Base-by-base conservation (phyloP, 768 basidiomycete species). In the Calvatia gigantea region DNA sequence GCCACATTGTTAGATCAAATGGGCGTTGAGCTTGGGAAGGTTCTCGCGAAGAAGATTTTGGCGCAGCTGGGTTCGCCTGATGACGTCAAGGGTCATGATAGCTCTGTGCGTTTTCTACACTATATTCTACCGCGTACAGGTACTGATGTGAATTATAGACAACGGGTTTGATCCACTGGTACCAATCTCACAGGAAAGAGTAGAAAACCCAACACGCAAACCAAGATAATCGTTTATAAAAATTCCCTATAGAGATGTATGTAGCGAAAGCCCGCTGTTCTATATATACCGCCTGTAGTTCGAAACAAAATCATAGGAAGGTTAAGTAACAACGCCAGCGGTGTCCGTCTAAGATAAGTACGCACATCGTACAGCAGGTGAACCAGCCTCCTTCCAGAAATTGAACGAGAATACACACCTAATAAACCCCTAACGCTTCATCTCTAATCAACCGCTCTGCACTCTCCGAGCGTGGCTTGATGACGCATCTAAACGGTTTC, bases 11-110 rank as follows among this genome's bases (percentile, higher is more conserved):
- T 64, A 92, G 93, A 98, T 71, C 97, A 98, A 85, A 97, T 98
- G 95, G 97, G 97, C 69, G 96, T 98, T 61, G 96, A 98, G 71
- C 87, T 98, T 52, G 95, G 95, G 55, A 98, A 98, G 70, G 91
- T 95, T 4, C 83, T 99, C 41, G 97, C 97, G 1, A 98, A 98
- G 84, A 89, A 88, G 64, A 98, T 99, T 64, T 80, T 98, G 48
- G 80, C 84, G 2, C 94, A 97, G 71, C 85, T 98, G 42, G 84
- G 75, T n/a, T 82, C 78, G 56, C 85, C 91, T 7, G 79, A 75
- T 23, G 87, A 94, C 61, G 91, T 94, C 59, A 79, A 75, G 56
- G 91, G 89, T 4, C 97, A 98, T 65, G 97, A 98, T 67, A 87
- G 86, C 64, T 98, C 94, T 45, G 79, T 82, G 58, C 25, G 80